phyloP scores from a whole-genome alignment of 2,329 filamentous ascomycete genomes.

The Fusarium protoensiforme region DNA sequence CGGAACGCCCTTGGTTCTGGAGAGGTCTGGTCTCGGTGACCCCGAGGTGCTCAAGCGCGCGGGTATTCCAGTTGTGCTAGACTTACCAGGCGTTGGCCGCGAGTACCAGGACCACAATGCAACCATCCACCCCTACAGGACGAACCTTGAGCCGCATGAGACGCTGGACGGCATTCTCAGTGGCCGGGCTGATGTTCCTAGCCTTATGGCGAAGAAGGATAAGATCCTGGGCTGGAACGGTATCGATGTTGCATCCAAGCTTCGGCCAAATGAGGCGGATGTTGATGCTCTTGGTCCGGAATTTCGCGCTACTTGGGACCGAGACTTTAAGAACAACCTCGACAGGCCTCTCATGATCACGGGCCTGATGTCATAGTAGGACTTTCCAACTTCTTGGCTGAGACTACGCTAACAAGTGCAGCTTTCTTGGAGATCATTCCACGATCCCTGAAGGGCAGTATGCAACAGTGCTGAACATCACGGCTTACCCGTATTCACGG shows the following conservation, averaged over 20 bases:
- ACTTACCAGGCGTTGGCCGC: slow-evolving; percentile 62
- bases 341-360: not conserved
- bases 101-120: slow-evolving; percentile 68
- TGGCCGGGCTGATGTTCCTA: not conserved
- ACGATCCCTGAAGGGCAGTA: slow-evolving; percentile 57
- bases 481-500: slow-evolving; percentile 59
- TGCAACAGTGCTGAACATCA: slow-evolving; percentile 60
- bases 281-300: not conserved
- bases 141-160: slow-evolving; percentile 26
- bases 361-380: not conserved
- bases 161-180: not conserved
- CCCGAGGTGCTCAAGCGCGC: not conserved
- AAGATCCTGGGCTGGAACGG: not conserved
- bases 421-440: slow-evolving; percentile 54
- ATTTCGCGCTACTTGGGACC: not conserved
- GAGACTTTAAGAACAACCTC: not conserved
- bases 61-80: slow-evolving; percentile 31
- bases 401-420: not conserved
- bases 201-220: not conserved
- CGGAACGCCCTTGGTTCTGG: not conserved
- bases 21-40: not conserved
- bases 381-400: not conserved
- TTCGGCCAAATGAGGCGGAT: not conserved
- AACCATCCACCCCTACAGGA: slow-evolving; percentile 60
- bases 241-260: not conserved